phyloP scores from a whole-genome alignment of 2,329 filamentous ascomycete species.

The Penicillium sp. region DNA sequence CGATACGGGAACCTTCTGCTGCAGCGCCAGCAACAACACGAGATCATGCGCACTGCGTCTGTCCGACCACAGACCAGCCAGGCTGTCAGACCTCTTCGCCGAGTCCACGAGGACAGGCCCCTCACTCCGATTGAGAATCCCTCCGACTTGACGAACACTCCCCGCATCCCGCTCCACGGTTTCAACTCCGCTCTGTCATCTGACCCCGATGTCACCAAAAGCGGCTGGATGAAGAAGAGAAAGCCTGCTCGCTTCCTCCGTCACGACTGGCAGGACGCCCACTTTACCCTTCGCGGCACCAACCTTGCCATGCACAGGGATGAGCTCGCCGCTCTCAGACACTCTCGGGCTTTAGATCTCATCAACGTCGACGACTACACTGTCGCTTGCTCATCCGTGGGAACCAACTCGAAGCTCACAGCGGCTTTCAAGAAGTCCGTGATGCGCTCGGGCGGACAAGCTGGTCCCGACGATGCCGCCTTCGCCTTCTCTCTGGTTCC shows the following conservation, averaged over 20 bases:
- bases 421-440: conserved; percentile 75
- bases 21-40: conserved; percentile 40
- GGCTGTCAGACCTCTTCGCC: conserved; percentile 19
- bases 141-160: conserved; percentile 31
- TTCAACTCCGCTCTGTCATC: conserved; percentile 10
- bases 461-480: conserved; percentile 31
- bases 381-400: conserved; percentile 70
- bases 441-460: conserved; percentile 41
- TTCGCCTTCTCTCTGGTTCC: conserved; percentile 51
- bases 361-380: conserved; percentile 64
- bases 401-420: conserved; percentile 78
- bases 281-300: conserved; percentile 80
- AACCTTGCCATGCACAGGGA: conserved; percentile 41
- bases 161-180: conserved; percentile 19
- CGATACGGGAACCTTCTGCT: conserved; percentile 63
- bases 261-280: conserved; percentile 90
- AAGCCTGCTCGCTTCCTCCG: conserved; percentile 75
- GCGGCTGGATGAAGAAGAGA: conserved; percentile 67
- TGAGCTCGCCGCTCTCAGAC: conserved; percentile 27
- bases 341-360: conserved; percentile 70
- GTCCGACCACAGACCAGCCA: conserved; percentile 44
- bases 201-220: conserved; percentile 30
- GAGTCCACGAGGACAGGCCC: conserved; percentile 28
- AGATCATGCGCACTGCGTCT: conserved; percentile 52
- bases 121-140: conserved; percentile 38